A percentile compares a stretch with the other conserved stretches of the same genome.
Evolutionary conservation across 2,329 filamentous ascomycete species (phyloP).

Genomic region (Myrmaecium sp.): DNA sequence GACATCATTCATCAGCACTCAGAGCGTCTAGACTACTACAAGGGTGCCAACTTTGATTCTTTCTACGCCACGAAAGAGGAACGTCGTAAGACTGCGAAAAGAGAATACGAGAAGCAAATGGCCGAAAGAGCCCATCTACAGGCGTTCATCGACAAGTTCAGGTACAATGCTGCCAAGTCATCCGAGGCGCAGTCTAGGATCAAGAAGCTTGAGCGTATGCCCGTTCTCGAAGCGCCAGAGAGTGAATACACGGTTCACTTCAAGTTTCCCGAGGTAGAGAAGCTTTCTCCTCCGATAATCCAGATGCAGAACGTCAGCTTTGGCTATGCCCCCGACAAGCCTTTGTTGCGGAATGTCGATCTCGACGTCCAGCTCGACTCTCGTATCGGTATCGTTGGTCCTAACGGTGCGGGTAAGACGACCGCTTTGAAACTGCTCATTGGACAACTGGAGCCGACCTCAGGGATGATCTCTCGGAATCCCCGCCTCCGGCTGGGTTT

Average conservation of each 20-base stretch:
- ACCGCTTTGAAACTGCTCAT: slow-evolving; percentile 97
- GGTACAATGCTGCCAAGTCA: slow-evolving; percentile 97
- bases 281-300: slow-evolving; percentile 90
- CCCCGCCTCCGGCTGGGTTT: slow-evolving; percentile 82
- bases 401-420: slow-evolving; percentile 97
- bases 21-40: slow-evolving; percentile 94
- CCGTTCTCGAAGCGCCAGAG: slow-evolving; percentile 76
- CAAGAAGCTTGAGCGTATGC: slow-evolving; percentile 98
- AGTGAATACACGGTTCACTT: slow-evolving; percentile 93
- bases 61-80: slow-evolving; percentile 98
- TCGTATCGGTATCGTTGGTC: slow-evolving; percentile 95
- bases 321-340: slow-evolving; percentile 66
- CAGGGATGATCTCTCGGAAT: slow-evolving; percentile 74
- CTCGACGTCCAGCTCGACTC: slow-evolving; percentile 96
- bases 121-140: slow-evolving; percentile 82
- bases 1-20: slow-evolving; percentile 99
- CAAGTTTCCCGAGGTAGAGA: slow-evolving; percentile 94
- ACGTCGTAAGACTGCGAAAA: slow-evolving; percentile 86
- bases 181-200: slow-evolving; percentile 96
- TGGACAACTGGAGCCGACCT: slow-evolving; percentile 58
- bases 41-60: slow-evolving; percentile 87
- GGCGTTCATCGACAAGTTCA: slow-evolving; percentile 98
- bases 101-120: slow-evolving; percentile 99
- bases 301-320: slow-evolving; percentile 92
- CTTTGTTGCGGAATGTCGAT: slow-evolving; percentile 72